These are phyloP conservation scores for Trichoderma cornu-damae DNA, from an alignment of 2,329 filamentous ascomycete species.

Conservation along the genomic window DNA sequence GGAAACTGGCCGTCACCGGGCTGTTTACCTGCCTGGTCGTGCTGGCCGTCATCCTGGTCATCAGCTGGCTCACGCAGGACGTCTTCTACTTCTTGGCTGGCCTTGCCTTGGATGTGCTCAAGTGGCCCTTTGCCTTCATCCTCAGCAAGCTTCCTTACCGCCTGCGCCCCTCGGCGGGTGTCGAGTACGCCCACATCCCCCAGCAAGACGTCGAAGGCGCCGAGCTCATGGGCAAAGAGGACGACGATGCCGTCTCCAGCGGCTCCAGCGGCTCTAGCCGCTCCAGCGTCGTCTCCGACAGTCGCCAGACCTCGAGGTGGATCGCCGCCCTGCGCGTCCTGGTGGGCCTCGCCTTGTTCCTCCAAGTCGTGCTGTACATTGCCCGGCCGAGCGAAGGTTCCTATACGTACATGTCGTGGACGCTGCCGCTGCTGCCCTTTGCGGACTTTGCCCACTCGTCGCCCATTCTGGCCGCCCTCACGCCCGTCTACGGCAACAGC, in stretches of 20 bases:
- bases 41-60: conserved; percentile 18
- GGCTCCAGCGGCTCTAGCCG: not conserved
- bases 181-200: conserved; percentile 24
- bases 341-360: conserved; percentile 20
- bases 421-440: conserved; percentile 29
- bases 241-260: conserved; percentile 7
- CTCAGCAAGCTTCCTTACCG: conserved; percentile 16
- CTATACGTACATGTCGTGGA: conserved; percentile 34
- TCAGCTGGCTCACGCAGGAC: conserved; percentile 28
- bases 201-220: conserved; percentile 26
- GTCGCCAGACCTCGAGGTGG: conserved; percentile 3
- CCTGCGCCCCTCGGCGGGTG: not conserved
- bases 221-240: conserved; percentile 19
- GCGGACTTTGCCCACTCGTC: conserved; percentile 30
- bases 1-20: conserved; percentile 29
- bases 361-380: conserved; percentile 23
- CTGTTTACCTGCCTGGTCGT: conserved; percentile 25
- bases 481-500: conserved; percentile 23
- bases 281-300: conserved; percentile 10
- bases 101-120: conserved; percentile 25
- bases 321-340: conserved; percentile 15
- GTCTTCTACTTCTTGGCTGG: conserved; percentile 21
- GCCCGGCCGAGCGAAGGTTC: conserved; percentile 29
- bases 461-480: conserved; percentile 26
- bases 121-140: conserved; percentile 23